Evolutionary conservation across 257 asterid genomes (phyloP), one percentile per base, ranked within the genome.

Genomic region (Forsythia suspensa): DNA sequence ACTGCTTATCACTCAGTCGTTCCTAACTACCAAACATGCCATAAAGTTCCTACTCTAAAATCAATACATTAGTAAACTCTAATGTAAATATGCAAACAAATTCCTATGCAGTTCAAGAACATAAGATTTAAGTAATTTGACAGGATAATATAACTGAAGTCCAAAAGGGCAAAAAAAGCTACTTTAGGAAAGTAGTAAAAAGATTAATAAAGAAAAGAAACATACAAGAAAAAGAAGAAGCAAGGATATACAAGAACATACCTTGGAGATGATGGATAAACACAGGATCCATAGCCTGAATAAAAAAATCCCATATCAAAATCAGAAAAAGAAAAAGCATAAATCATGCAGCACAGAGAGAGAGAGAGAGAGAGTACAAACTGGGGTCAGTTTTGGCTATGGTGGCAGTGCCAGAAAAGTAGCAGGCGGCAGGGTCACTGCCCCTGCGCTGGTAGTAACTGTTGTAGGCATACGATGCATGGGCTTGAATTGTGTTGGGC

Each of bases 331-430:
- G 9, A 2, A 78, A 12, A 37, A 21, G 20, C 15, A 78, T 8
- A 18, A 44, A 52, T 2, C 44, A 7, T 41, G 44, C 8, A 6
- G 8, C 46, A 7, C 18, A 29, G 20, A 7, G 16, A 42, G 46
- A 42, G 9, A n/a, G 15, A 2, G 1, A 24, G 8, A n/a, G 12
- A 20, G 6, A 10, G 34, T 59, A 29, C 40, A 41, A 13, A 87
- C 91, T 87, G 52, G 91, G 91, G 77, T 87, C 91, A 81, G 89
- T 87, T 81, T 78, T 87, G 12, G 91, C 87, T 10, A 85, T 29
- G 70, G 82, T 82, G 52, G 91, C 86, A 48, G 86, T 83, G 77
- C 85, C 89, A 68, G 86, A 81, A 61, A 87, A 87, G 29, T 34
- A 75, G n/a, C 91, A 87, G 29, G 87, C 57, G 72, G 82, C 89